These are phyloP conservation scores for Macadamia tetraphylla DNA, from an alignment of 164 flowering plant genomes.

Conservation along the genomic window DNA sequence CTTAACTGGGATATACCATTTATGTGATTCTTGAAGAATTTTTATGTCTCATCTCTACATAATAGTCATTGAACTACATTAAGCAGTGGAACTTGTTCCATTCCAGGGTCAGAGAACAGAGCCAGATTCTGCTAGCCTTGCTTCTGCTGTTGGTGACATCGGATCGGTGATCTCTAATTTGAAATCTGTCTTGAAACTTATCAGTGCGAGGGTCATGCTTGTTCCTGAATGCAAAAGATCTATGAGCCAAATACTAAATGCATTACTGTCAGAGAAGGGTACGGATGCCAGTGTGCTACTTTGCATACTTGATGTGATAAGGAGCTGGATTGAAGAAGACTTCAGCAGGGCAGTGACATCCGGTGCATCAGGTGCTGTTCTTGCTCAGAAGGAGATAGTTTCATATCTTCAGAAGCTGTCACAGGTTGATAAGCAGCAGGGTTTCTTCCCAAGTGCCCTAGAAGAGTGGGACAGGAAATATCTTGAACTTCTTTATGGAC, in stretches of 20 bases:
- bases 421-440: constrained; percentile 83
- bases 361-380: constrained; percentile 43
- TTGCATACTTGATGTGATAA: constrained; percentile 82
- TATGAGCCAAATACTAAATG: constrained; percentile 58
- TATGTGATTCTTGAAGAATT: not conserved
- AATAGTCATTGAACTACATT: not conserved
- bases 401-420: constrained; percentile 92
- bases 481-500: constrained; percentile 89
- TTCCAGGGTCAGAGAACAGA: constrained; percentile 76
- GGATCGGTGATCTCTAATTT: constrained; percentile 70
- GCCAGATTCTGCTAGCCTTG: constrained; percentile 81
- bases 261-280: constrained; percentile 81
- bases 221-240: constrained; percentile 74
- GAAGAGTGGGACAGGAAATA: constrained; percentile 95
- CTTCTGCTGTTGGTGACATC: constrained; percentile 77
- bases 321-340: constrained; percentile 90
- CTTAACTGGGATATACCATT: not conserved
- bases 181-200: constrained; percentile 75
- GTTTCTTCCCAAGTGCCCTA: constrained; percentile 41
- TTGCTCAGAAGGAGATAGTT: constrained; percentile 73
- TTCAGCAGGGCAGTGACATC: constrained; percentile 45
- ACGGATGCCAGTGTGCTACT: constrained; percentile 86
- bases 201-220: constrained; percentile 82
- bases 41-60: not conserved
- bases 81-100: not conserved